Percentiles rank a stretch among this genome's conserved stretches.
Evolutionary conservation across 345 rosid species (phyloP).

Genomic region (Hevea brasiliensis): DNA sequence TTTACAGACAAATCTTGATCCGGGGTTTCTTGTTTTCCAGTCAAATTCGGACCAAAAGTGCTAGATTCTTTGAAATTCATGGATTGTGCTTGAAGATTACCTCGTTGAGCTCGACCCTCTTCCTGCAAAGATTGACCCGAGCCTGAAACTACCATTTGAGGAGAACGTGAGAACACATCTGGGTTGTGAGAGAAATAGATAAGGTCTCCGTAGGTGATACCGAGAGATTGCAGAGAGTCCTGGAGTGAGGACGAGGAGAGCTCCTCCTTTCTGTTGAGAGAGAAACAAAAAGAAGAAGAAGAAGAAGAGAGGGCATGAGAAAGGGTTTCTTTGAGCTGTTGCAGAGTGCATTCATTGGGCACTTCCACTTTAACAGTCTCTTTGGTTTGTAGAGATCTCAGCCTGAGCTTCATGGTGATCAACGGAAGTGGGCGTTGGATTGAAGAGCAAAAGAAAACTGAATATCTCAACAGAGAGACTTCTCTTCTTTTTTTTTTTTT

Average conservation of each 20-base stretch:
- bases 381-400: constrained; percentile 52
- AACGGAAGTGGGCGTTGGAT: neutral
- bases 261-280: constrained; percentile 69
- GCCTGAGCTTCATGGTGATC: constrained; percentile 55
- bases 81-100: neutral
- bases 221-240: constrained; percentile 52
- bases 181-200: constrained; percentile 48
- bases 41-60: neutral
- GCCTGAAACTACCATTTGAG: neutral
- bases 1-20: neutral
- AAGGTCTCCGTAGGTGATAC: constrained; percentile 69
- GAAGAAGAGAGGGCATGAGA: constrained; percentile 13
- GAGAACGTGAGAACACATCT: constrained; percentile 12
- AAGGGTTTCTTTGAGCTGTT: constrained; percentile 44
- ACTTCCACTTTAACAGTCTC: constrained; percentile 56
- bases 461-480: no score
- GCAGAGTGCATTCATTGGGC: constrained; percentile 32
- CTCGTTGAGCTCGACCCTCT: neutral
- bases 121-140: neutral
- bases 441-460: no score
- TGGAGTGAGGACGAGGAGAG: constrained; percentile 47
- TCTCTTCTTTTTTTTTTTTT: no score
- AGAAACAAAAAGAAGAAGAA: constrained; percentile 51
- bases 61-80: neutral
- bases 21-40: constrained; percentile 3